Evolutionary conservation across 208 protist genomes (phyloP).

Genomic region (Leishmania lainsoni): DNA sequence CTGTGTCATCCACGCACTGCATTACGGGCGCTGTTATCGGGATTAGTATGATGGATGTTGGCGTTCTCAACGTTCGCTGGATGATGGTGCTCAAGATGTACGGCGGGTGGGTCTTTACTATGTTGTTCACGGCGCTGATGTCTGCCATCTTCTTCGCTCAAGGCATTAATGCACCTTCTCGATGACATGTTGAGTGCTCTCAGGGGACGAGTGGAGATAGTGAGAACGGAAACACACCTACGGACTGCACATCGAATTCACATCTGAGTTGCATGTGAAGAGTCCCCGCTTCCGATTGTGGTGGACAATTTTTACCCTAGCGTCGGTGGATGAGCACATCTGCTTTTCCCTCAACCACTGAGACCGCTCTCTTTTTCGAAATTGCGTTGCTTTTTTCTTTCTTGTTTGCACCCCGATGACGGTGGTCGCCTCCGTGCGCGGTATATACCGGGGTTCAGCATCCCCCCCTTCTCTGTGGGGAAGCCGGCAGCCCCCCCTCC

Average conservation of each 20-base stretch:
- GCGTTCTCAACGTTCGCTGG: constrained; percentile 62
- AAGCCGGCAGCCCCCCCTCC: background rate
- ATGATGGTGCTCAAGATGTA: constrained; percentile 82
- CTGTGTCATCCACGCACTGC: constrained; percentile 91
- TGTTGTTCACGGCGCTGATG: constrained; percentile 56
- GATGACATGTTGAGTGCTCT: background rate
- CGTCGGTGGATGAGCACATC: background rate
- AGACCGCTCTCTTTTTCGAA: background rate
- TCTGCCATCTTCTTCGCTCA: constrained; percentile 80
- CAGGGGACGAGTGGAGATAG: background rate
- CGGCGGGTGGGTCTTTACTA: constrained; percentile 66
- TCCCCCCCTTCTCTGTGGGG: background rate
- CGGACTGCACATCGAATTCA: no score
- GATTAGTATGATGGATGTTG: constrained; percentile 79
- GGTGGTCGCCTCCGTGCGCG: background rate
- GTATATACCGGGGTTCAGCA: background rate
- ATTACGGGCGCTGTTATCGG: constrained; percentile 89
- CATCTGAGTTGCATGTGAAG: background rate
- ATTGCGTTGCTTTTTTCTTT: background rate
- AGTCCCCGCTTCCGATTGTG: background rate
- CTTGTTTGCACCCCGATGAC: background rate
- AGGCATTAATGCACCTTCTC: constrained; percentile 64
- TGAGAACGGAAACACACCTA: background rate
- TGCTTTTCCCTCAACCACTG: background rate
- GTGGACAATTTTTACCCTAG: background rate